phyloP scores from a whole-genome alignment of 768 basidiomycete species.

The Phaeolepiota aurea region DNA sequence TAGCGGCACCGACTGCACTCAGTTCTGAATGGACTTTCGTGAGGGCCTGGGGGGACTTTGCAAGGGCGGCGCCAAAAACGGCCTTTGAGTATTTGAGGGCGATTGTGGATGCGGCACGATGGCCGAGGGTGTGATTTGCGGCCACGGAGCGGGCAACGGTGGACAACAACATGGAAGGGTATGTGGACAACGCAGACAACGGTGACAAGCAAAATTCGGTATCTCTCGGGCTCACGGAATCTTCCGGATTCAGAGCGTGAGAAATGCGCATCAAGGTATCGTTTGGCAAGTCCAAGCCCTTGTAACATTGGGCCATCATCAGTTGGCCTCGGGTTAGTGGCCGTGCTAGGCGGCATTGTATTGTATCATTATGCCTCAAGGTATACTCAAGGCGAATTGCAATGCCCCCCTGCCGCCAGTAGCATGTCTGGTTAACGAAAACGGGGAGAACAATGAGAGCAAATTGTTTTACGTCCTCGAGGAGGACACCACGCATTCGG shows the following conservation, averaged over 20 bases:
- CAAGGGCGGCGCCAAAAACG: conserved; percentile 71
- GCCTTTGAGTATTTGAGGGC: conserved; percentile 83
- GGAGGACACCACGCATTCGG: too few relatives aligned
- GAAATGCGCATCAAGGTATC: too few relatives aligned
- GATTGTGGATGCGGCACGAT: conserved; percentile 69
- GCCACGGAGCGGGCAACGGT: conserved; percentile 44
- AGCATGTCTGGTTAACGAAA: too few relatives aligned
- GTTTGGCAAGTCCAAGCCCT: too few relatives aligned
- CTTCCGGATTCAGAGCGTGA: conserved; percentile 21
- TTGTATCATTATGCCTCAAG: too few relatives aligned
- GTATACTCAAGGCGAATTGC: too few relatives aligned
- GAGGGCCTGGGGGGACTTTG: conserved; percentile 77
- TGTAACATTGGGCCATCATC: too few relatives aligned
- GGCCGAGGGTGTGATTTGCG: conserved; percentile 42
- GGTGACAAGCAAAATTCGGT: conserved; percentile 30
- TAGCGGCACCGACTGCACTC: conserved; percentile 54
- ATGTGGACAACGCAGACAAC: conserved; percentile 15
- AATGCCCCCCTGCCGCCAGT: too few relatives aligned
- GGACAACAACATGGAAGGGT: conserved; percentile 43
- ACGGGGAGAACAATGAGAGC: too few relatives aligned
- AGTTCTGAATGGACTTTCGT: conserved; percentile 85
- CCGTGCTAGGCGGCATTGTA: too few relatives aligned
- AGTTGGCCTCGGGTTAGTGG: too few relatives aligned
- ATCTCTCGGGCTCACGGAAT: conserved; percentile 21
- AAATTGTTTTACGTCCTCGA: too few relatives aligned